Evolutionary conservation across 495 filamentous ascomycete species (phyloP), one percentile per base, ranked within the genome.

Genomic region (Poronia punctata): DNA sequence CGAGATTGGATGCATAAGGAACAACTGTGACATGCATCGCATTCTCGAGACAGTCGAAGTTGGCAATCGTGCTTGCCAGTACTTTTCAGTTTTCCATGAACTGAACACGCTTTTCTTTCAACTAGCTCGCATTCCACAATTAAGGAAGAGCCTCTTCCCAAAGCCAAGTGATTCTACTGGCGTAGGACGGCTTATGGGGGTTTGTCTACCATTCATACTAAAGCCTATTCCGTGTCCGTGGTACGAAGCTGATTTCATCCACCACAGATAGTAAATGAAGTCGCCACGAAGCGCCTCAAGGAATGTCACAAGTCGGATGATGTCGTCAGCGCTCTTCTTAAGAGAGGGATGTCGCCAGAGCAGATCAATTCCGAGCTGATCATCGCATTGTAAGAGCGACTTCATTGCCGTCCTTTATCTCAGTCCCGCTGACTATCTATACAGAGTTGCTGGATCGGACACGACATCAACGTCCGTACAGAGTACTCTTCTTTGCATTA

Each of bases 391-490:
- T 51, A 47, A 31, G 48, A 8, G 7, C 4, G 9, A 14, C 3
- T 15, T 22, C 32, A 9, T 3, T 7, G n/a, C 19, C 19, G 5
- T 9, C 18, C 2, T 6, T 6, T 22, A 11, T 12, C 15, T 28
- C 7, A 2, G n/a, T 31, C 1, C 24, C 0, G 11, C 15, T 12
- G 10, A 5, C 4, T 11, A 19, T 10, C 26, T 40, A 40, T 30
- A 27, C 12, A 43, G 53, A n/a, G 26, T 80, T 4, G 79, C 78
- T 0, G 78, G 76, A 8, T 70, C 75, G 8, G 79, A 82, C 42
- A 78, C 78, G 7, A 79, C 75, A 0, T 71, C 74, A 0, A 74
- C 72, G 3, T 66, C 71, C 11, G 70, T 82, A 48, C 70, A 72
- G 39, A 66, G 62, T 3, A 61, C 77, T 36, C 62, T 82, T 30